phyloP scores from a whole-genome alignment of 1,139 yeast genomes.

The Kodamaea plutei region DNA sequence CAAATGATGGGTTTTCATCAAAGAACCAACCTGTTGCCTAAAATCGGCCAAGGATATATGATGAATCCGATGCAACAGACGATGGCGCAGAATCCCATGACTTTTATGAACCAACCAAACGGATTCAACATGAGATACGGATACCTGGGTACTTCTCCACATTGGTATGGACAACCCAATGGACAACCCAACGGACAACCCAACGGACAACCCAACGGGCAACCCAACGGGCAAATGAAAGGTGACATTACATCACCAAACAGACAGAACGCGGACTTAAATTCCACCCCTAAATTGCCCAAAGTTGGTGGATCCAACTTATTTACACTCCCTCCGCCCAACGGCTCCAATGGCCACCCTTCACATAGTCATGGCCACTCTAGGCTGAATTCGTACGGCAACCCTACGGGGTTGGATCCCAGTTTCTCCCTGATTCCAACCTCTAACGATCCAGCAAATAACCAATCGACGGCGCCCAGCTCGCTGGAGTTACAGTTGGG shows the following conservation, averaged over 20 bases:
- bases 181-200: conserved; percentile 10
- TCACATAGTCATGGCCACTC: conserved; percentile 16
- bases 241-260: conserved; percentile 30
- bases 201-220: conserved; percentile 9
- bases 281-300: conserved; percentile 35
- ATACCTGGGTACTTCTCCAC: conserved; percentile 12
- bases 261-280: conserved; percentile 20
- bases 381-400: conserved; percentile 27
- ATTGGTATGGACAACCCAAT: conserved; percentile 14
- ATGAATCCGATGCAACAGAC: conserved; percentile 5
- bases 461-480: conserved; percentile 18
- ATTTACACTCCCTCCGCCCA: conserved; percentile 35
- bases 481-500: conserved; percentile 34
- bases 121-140: conserved; percentile 8
- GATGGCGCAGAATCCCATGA: conserved; percentile 16
- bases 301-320: conserved; percentile 27
- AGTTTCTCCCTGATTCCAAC: conserved; percentile 7
- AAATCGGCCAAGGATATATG: conserved; percentile 14
- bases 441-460: conserved; percentile 8
- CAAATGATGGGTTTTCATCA: conserved; percentile 13
- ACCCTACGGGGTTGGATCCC: conserved; percentile 9
- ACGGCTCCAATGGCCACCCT: conserved; percentile 5
- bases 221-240: conserved; percentile 8
- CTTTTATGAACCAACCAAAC: conserved; percentile 10
- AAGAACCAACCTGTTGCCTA: conserved; percentile 18